Evolutionary conservation across 2,329 filamentous ascomycete species (phyloP).

Genomic region (Fusarium sp.): DNA sequence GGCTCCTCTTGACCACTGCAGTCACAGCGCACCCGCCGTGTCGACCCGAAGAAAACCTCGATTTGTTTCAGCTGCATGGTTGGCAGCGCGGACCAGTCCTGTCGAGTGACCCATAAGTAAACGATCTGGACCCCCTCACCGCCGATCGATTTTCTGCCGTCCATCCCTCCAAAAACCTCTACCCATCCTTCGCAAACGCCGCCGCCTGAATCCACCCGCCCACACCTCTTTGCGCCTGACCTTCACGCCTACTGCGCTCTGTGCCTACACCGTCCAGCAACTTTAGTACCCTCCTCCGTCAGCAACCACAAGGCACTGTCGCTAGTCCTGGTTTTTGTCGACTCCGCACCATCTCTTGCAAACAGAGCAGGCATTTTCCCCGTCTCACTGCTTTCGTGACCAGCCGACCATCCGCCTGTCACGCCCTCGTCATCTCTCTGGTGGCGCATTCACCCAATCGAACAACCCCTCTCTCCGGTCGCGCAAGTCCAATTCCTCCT

Average conservation of each 20-base stretch:
- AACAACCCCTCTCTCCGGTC: conserved; percentile 41
- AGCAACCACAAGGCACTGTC: conserved; percentile 38
- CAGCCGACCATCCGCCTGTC: conserved; percentile 41
- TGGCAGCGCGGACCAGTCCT: conserved; percentile 31
- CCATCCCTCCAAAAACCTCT: conserved; percentile 28
- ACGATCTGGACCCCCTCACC: conserved; percentile 47
- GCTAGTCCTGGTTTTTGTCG: conserved; percentile 37
- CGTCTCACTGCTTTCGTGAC: conserved; percentile 46
- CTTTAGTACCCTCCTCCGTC: conserved; percentile 44
- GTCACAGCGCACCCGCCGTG: conserved; percentile 6
- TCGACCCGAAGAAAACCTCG: conserved; percentile 20
- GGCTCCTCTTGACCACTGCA: conserved; percentile 2
- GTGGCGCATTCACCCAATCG: conserved; percentile 42
- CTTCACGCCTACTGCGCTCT: conserved; percentile 29
- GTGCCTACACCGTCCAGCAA: conserved; percentile 16
- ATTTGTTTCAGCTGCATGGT: conserved; percentile 28
- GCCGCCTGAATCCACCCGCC: conserved; percentile 40
- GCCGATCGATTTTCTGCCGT: conserved; percentile 47
- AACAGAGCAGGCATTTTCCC: conserved; percentile 42
- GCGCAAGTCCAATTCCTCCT: conserved; percentile 46
- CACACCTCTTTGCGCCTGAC: conserved; percentile 46
- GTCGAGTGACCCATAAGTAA: conserved; percentile 39
- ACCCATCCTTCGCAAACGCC: conserved; percentile 28
- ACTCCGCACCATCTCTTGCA: conserved; percentile 35
- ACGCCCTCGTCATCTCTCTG: conserved; percentile 44